Percentiles rank a stretch among this genome's conserved stretches.
Evolutionary conservation across 2,329 filamentous ascomycete species (phyloP).

Genomic region (Neonectria neomacrospora): DNA sequence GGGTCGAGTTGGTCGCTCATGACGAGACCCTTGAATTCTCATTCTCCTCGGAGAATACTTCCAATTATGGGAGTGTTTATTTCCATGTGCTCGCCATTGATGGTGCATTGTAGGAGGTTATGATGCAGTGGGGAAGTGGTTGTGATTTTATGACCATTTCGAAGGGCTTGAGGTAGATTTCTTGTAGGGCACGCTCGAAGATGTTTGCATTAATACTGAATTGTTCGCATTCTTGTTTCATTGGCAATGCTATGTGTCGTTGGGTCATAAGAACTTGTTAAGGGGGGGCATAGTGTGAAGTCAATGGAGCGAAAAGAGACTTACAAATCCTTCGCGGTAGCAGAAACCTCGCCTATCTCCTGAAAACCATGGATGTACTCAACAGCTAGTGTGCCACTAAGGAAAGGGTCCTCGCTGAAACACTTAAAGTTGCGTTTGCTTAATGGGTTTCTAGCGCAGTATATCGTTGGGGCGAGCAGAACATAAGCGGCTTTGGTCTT

Average conservation of each 20-base stretch:
- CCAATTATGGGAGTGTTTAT: conserved; percentile 51
- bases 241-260: conserved; percentile 46
- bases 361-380: conserved; percentile 55
- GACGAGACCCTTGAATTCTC: conserved; percentile 55
- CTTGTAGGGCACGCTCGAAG: conserved; percentile 36
- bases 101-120: conserved; percentile 57
- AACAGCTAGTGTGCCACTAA: conserved; percentile 54
- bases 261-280: background rate
- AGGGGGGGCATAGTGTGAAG: background rate
- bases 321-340: conserved; percentile 56
- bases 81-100: conserved; percentile 55
- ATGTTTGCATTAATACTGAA: conserved; percentile 38
- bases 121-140: conserved; percentile 51
- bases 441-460: conserved; percentile 56
- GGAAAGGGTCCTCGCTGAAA: conserved; percentile 56
- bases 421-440: conserved; percentile 61
- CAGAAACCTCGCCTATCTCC: conserved; percentile 52
- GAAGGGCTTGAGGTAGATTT: conserved; percentile 55
- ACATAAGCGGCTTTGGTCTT: conserved; percentile 73
- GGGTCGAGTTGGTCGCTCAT: conserved; percentile 54
- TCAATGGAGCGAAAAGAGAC: background rate
- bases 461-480: conserved; percentile 72
- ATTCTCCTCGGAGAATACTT: conserved; percentile 53
- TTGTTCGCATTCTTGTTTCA: conserved; percentile 44
- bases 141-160: conserved; percentile 50